Evolutionary conservation across 495 filamentous ascomycete species (phyloP).

Genomic region (Cercophora newfieldiana): DNA sequence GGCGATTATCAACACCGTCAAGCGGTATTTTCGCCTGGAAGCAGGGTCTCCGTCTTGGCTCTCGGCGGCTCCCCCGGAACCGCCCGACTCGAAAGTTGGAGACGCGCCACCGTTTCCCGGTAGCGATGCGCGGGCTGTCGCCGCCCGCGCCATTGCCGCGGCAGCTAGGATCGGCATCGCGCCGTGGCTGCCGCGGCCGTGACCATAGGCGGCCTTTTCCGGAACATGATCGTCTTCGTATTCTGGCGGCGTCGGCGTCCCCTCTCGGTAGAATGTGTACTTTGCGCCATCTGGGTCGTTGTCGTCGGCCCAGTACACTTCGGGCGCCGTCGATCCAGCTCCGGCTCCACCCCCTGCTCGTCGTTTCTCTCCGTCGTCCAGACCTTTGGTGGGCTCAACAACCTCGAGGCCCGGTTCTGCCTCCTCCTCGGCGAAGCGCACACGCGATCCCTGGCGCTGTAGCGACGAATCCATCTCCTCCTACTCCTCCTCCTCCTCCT

Average conservation of each 20-base stretch:
- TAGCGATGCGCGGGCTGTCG: neutral
- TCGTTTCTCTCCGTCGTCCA: neutral
- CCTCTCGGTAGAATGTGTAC: constrained; percentile 43
- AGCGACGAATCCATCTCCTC: constrained; percentile 21
- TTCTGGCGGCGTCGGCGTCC: constrained; percentile 34
- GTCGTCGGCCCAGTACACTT: constrained; percentile 33
- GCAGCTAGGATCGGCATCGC: neutral
- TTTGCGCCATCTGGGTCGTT: constrained; percentile 21
- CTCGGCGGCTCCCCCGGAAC: neutral
- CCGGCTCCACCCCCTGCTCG: neutral
- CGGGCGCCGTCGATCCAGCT: constrained; percentile 10
- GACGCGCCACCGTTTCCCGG: neutral
- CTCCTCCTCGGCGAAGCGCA: constrained; percentile 32
- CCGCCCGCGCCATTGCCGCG: neutral
- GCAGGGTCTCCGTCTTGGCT: neutral
- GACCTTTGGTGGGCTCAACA: constrained; percentile 8
- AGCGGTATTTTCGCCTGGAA: constrained; percentile 32
- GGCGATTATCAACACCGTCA: constrained; percentile 27
- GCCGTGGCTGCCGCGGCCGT: neutral
- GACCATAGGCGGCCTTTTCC: constrained; percentile 18
- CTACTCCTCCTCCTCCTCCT: too few relatives aligned
- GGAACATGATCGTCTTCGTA: constrained; percentile 7
- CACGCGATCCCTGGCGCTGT: constrained; percentile 29
- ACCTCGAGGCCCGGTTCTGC: constrained; percentile 16
- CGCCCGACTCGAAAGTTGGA: neutral